Percentiles rank a stretch among this genome's conserved stretches.
These are phyloP conservation scores for Paecilomyces variotii DNA, from an alignment of 2,329 filamentous ascomycete genomes.

Conservation along the genomic window DNA sequence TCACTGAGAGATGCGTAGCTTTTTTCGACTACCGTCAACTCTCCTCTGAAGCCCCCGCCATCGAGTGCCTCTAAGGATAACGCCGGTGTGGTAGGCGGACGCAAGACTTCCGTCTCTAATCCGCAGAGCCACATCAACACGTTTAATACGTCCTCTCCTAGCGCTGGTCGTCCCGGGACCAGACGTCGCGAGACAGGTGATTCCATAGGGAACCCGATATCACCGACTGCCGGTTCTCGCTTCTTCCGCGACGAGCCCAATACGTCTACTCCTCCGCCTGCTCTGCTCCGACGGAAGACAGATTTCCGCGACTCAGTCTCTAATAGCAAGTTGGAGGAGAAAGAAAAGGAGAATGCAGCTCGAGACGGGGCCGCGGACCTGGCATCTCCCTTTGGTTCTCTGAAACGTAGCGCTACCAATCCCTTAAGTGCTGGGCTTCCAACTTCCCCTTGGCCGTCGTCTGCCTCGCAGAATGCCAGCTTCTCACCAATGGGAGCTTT, in stretches of 20 bases:
- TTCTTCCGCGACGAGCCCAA: constrained; percentile 44
- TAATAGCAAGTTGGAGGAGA: constrained; percentile 40
- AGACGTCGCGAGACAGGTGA: constrained; percentile 81
- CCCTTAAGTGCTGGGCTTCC: constrained; percentile 44
- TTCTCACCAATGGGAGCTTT: constrained; percentile 76
- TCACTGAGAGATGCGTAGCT: constrained; percentile 45
- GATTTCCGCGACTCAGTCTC: constrained; percentile 48
- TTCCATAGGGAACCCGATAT: constrained; percentile 47
- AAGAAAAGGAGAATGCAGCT: constrained; percentile 38
- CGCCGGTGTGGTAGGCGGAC: constrained; percentile 40
- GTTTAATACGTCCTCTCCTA: constrained; percentile 67
- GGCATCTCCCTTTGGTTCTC: constrained; percentile 42
- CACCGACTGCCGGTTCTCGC: constrained; percentile 36
- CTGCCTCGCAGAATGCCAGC: constrained; percentile 52
- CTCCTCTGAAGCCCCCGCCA: constrained; percentile 76
- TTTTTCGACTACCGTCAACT: constrained; percentile 84
- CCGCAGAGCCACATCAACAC: constrained; percentile 53
- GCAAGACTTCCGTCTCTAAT: constrained; percentile 73
- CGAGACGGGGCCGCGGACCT: constrained; percentile 34
- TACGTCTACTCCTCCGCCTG: constrained; percentile 53
- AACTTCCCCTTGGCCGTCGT: constrained; percentile 51
- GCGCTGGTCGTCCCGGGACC: constrained; percentile 62
- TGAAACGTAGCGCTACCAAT: constrained; percentile 50
- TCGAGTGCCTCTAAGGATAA: constrained; percentile 57
- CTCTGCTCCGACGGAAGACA: constrained; percentile 53